Conservation (phyloP, 768 basidiomycete species). For the Suillus spraguei region DNA sequence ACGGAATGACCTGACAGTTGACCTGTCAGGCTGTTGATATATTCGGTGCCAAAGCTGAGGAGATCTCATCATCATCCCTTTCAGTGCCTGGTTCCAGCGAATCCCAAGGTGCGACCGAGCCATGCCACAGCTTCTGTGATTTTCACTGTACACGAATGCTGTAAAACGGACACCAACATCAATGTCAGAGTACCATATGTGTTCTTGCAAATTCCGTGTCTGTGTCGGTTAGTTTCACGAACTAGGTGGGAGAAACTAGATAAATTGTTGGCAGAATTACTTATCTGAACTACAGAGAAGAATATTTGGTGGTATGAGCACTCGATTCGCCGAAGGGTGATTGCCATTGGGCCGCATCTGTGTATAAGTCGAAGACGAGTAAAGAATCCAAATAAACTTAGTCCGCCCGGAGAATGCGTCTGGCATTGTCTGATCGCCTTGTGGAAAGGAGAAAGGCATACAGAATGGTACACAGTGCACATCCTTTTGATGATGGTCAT, state of each 20-base stretch:
- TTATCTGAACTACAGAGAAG: background rate
- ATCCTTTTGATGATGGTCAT: too few species aligned
- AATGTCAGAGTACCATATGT: background rate
- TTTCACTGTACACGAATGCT: background rate
- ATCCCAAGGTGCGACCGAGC: too few species aligned
- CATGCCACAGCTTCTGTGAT: background rate
- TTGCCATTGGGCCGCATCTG: background rate
- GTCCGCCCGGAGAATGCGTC: background rate
- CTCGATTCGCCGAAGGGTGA: background rate
- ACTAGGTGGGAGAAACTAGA: background rate
- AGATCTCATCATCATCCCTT: background rate
- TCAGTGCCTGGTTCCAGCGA: background rate
- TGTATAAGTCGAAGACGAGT: background rate
- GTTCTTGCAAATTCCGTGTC: background rate
- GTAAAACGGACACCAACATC: background rate
- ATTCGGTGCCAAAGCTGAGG: background rate
- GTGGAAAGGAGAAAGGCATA: background rate
- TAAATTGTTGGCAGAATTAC: background rate
- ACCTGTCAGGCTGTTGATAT: background rate
- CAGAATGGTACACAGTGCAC: background rate
- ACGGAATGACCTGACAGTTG: background rate
- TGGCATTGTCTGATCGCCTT: too few species aligned
- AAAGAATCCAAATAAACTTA: background rate
- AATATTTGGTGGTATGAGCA: background rate
- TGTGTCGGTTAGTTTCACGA: background rate